Evolutionary conservation across 441 rosid genomes (phyloP), one percentile per base, ranked within the genome.

Genomic region (Populus hybrid): DNA sequence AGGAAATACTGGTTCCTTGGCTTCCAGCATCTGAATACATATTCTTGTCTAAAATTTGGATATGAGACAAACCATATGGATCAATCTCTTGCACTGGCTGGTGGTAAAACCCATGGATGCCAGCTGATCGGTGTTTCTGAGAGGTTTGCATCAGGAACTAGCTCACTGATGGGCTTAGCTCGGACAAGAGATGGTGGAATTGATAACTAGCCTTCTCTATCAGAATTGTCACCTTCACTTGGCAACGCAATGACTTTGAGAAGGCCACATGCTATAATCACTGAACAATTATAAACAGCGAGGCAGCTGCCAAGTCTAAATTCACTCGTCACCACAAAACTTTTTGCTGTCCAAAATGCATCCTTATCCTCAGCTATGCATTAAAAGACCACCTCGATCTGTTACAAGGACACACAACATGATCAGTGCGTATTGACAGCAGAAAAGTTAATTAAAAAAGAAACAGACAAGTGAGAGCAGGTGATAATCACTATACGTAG

Each of bases 141-240:
- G 92, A 86, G 30, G 81, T 85, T 83, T 77, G 86, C 95, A 90
- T 90, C 85, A 77, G 79, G 75, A 79, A 70, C 34, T 75, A 68
- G 35, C 12, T 35, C 67, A 21, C 75, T 32, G 57, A 72, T 68
- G 40, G 12, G 65, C 79, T 68, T 67, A 36, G 35, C 70, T 18
- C 34, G 18, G 46, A 72, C 71, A 71, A 30, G 46, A 70, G 24
- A 32, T 4, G 28, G 40, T 42, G 28, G 1, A 61, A 70, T 6
- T 63, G 69, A 10, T 11, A 73, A 57, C 34, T 38, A 4, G 50
- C 59, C 77, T 75, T 69, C 61, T 77, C 67, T 68, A 78, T 16
- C 11, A 63, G 73, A 66, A 46, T 53, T 36, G 57, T 26, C 75
- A 63, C 68, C 53, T 30, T 34, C 67, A 69, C 46, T 38, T 34